Conservation (phyloP, 371 early-diverging fungal species). For the Parasitella parasitica region DNA sequence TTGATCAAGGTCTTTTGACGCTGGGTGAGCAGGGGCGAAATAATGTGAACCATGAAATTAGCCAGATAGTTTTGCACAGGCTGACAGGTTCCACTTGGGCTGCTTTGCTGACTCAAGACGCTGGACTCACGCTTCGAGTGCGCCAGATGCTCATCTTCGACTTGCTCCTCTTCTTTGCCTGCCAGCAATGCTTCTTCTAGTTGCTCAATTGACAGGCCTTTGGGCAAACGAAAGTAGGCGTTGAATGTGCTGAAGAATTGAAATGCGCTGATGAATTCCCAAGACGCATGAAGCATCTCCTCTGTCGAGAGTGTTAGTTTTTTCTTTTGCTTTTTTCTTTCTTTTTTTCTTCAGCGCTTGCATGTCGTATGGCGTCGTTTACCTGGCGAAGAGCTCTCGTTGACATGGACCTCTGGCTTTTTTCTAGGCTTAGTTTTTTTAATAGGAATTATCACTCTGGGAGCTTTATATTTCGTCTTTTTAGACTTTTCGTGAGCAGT, state of each 20-base stretch:
- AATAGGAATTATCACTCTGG: not conserved
- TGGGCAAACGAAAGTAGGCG: conserved; percentile 8
- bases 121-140: not conserved
- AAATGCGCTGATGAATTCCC: conserved; percentile 19
- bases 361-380: no score
- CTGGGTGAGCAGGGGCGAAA: not conserved
- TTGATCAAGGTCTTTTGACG: not conserved
- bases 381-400: conserved; percentile 21
- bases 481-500: not conserved
- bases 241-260: conserved; percentile 18
- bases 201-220: conserved; percentile 2
- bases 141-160: not conserved
- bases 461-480: not conserved
- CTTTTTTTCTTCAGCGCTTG: no score
- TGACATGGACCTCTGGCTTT: conserved; percentile 7
- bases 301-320: not conserved
- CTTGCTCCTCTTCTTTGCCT: not conserved
- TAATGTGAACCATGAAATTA: not conserved
- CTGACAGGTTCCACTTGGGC: not conserved
- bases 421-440: not conserved
- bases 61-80: not conserved
- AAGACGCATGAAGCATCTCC: conserved; percentile 26
- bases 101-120: not conserved
- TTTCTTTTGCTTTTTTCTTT: no score
- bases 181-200: conserved; percentile 11